Percentiles rank a stretch among this genome's conserved stretches.
These are phyloP conservation scores for Bremia lactucae DNA, from an alignment of 352 stramenopile genomes.

Conservation along the genomic window DNA sequence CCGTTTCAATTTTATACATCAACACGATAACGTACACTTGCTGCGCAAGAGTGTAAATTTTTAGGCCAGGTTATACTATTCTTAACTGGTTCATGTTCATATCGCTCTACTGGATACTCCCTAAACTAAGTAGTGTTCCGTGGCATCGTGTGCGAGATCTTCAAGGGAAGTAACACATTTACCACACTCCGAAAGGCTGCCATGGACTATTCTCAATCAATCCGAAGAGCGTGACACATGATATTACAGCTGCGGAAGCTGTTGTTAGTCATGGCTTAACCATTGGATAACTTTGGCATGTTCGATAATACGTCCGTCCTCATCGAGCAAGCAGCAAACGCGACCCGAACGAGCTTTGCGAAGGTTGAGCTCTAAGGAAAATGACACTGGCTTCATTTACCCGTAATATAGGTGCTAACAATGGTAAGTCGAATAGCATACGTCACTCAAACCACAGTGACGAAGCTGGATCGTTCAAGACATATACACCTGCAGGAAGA, in stretches of 20 bases:
- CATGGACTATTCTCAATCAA: neutral
- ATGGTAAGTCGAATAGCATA: neutral
- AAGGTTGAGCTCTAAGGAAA: neutral
- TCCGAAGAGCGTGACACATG: neutral
- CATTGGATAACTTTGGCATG: neutral
- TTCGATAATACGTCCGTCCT: neutral
- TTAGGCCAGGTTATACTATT: too few relatives aligned
- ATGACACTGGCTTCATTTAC: neutral
- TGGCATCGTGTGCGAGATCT: neutral
- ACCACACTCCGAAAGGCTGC: neutral
- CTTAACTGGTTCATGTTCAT: too few relatives aligned
- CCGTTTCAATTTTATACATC: too few relatives aligned
- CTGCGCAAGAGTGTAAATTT: too few relatives aligned
- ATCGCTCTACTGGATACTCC: too few relatives aligned
- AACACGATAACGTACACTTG: too few relatives aligned
- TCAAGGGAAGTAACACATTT: neutral
- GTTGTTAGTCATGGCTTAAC: neutral
- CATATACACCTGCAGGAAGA: too few relatives aligned
- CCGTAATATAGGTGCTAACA: neutral
- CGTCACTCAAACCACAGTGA: neutral
- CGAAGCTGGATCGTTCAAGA: neutral
- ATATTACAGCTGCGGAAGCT: neutral
- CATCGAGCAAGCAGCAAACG: neutral
- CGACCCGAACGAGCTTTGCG: neutral
- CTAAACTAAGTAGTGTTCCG: too few relatives aligned